A percentile compares a stretch with the other conserved stretches of the same genome.
Evolutionary conservation across 2,329 filamentous ascomycete species (phyloP).

Genomic region (Apiospora hydei): DNA sequence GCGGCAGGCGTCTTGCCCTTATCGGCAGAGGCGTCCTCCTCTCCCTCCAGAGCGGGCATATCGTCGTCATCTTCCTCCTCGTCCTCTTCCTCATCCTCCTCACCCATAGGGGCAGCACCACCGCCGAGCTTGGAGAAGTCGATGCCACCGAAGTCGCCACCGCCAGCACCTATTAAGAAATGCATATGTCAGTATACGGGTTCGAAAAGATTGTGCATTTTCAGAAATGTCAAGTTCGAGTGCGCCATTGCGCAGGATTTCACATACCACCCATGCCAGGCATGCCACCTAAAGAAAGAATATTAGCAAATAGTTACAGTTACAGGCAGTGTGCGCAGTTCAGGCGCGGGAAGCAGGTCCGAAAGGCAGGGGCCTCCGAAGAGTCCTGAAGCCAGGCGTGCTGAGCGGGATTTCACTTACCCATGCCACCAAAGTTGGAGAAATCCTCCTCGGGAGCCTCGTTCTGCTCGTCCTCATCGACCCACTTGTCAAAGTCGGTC

Average conservation of each 20-base stretch:
- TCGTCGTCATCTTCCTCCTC: constrained; percentile 69
- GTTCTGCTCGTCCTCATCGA: constrained; percentile 98
- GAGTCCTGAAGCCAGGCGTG: constrained; percentile 25
- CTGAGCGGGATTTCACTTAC: constrained; percentile 47
- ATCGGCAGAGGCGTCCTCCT: constrained; percentile 54
- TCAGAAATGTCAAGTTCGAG: not conserved
- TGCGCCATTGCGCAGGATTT: constrained; percentile 20
- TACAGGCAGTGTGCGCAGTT: not conserved
- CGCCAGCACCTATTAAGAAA: constrained; percentile 37
- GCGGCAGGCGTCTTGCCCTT: constrained; percentile 39
- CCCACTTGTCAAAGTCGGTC: constrained; percentile 99
- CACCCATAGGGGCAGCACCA: constrained; percentile 48
- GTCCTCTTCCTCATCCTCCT: constrained; percentile 53
- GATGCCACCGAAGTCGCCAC: constrained; percentile 83
- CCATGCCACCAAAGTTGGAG: constrained; percentile 71
- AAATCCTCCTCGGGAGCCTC: constrained; percentile 84
- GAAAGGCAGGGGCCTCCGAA: not conserved
- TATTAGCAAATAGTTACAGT: constrained; percentile 27
- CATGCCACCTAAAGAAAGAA: constrained; percentile 55
- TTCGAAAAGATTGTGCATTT: not conserved
- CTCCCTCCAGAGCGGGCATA: constrained; percentile 81
- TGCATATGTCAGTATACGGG: constrained; percentile 31
- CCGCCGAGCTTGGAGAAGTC: constrained; percentile 92
- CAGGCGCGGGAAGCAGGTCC: constrained; percentile 16
- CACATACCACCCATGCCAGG: constrained; percentile 44